Conservation (phyloP, 805 yeast species). For the Tanozyma kutaoensis region DNA sequence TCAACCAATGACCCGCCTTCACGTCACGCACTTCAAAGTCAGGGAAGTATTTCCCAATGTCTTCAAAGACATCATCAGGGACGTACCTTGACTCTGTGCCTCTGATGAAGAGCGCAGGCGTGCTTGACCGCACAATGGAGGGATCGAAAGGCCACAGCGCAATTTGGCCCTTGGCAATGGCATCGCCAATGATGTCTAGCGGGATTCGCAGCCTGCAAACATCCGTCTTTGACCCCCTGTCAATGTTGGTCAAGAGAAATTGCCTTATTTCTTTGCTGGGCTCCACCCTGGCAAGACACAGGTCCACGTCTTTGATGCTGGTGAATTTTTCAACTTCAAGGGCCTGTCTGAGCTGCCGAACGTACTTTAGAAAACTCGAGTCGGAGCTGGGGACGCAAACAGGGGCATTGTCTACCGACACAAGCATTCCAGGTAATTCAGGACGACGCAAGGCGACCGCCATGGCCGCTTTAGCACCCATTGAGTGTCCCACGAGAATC, state of each 20-base stretch:
- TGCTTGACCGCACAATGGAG: slow-evolving; percentile 21
- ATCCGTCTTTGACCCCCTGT: slow-evolving; percentile 25
- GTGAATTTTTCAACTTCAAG: slow-evolving; percentile 31
- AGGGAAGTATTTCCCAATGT: slow-evolving; percentile 70
- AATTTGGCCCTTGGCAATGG: slow-evolving; percentile 51
- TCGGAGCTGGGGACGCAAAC: no score
- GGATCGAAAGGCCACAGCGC: slow-evolving; percentile 64
- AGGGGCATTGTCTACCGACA: slow-evolving; percentile 88
- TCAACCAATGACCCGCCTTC: slow-evolving; percentile 88
- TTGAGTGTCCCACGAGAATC: slow-evolving; percentile 66
- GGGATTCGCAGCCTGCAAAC: slow-evolving; percentile 51
- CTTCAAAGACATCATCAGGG: slow-evolving; percentile 68
- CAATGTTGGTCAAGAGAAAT: slow-evolving; percentile 62
- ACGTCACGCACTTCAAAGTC: slow-evolving; percentile 59
- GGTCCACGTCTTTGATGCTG: slow-evolving; percentile 55
- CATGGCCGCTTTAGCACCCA: slow-evolving; percentile 96
- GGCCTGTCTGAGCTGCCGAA: slow-evolving; percentile 47
- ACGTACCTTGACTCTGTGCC: slow-evolving; percentile 69
- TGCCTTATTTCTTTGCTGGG: slow-evolving; percentile 48
- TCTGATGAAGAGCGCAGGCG: slow-evolving; percentile 68
- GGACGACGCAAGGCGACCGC: slow-evolving; percentile 64
- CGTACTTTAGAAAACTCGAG: slow-evolving; percentile 65
- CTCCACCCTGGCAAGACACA: slow-evolving; percentile 50
- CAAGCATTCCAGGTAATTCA: slow-evolving; percentile 41
- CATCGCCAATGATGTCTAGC: slow-evolving; percentile 49